These are phyloP conservation scores for Phytopythium sindhum DNA, from an alignment of 352 stramenopile genomes.

Conservation along the genomic window DNA sequence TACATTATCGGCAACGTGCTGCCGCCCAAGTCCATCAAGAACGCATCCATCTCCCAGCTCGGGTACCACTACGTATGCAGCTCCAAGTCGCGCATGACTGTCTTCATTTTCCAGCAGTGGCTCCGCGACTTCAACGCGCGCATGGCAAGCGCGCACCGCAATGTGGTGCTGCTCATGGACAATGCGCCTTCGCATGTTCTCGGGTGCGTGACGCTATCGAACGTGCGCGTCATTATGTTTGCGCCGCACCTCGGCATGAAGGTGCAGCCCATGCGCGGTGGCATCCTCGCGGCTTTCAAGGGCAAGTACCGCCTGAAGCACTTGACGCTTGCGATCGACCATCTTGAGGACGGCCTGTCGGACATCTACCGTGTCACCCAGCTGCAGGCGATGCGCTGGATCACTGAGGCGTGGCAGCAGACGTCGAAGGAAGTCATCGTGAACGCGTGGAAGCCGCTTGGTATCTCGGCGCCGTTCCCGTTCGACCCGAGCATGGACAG, in stretches of 20 bases:
- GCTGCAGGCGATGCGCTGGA: conserved; percentile 85
- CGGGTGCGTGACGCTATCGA: conserved; percentile 76
- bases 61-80: conserved; percentile 87
- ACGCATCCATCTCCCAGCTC: conserved; percentile 73
- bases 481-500: conserved; percentile 58
- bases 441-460: conserved; percentile 75
- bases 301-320: conserved; percentile 86
- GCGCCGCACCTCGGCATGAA: conserved; percentile 80
- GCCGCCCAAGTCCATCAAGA: conserved; percentile 76
- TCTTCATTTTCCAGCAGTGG: conserved; percentile 89
- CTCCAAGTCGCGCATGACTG: conserved; percentile 81
- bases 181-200: conserved; percentile 84
- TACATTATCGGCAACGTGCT: conserved; percentile 82
- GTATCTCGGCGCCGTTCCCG: conserved; percentile 53
- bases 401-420: conserved; percentile 81
- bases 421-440: conserved; percentile 74
- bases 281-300: conserved; percentile 84
- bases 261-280: conserved; percentile 80
- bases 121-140: conserved; percentile 82
- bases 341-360: conserved; percentile 69
- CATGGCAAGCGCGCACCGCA: conserved; percentile 82
- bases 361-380: conserved; percentile 83
- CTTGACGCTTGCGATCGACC: conserved; percentile 79
- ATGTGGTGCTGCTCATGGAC: conserved; percentile 83
- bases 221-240: conserved; percentile 87